Conservation (phyloP, 768 basidiomycete genomes). For the Lentinula raphanica region DNA sequence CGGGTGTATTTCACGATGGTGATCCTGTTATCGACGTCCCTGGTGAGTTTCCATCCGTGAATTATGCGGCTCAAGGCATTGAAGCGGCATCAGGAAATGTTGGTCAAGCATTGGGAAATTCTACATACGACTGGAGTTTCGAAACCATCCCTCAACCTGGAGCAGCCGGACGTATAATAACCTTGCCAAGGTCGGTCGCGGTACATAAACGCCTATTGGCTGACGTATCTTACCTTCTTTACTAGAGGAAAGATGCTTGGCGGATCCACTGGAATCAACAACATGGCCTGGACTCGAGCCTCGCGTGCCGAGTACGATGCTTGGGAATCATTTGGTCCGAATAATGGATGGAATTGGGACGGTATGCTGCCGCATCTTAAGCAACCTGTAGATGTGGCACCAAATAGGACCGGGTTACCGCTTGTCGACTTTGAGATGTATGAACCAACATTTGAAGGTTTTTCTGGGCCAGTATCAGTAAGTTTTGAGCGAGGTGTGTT, state of each 20-base stretch:
- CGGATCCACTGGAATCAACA: neutral
- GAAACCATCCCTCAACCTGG: neutral
- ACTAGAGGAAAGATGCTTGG: neutral
- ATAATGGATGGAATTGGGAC: neutral
- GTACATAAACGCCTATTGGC: neutral
- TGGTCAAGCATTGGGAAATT: neutral
- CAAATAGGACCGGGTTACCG: neutral
- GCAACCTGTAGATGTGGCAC: neutral
- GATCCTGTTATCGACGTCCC: neutral
- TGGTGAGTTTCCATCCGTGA: neutral
- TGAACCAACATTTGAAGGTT: neutral
- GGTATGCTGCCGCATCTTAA: neutral
- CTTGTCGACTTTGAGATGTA: neutral
- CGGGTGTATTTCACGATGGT: neutral
- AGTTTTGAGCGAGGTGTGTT: neutral
- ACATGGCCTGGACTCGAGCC: neutral
- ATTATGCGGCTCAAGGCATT: neutral
- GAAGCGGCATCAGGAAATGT: neutral
- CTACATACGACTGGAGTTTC: neutral
- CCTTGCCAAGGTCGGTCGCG: neutral
- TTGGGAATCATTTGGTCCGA: neutral
- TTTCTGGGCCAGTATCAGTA: neutral
- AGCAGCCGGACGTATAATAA: neutral
- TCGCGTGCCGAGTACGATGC: neutral
- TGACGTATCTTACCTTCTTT: neutral